Evolutionary conservation across 2,329 filamentous ascomycete species (phyloP), one percentile per base, ranked within the genome.

Genomic region (Cryphonectria carpinicola): DNA sequence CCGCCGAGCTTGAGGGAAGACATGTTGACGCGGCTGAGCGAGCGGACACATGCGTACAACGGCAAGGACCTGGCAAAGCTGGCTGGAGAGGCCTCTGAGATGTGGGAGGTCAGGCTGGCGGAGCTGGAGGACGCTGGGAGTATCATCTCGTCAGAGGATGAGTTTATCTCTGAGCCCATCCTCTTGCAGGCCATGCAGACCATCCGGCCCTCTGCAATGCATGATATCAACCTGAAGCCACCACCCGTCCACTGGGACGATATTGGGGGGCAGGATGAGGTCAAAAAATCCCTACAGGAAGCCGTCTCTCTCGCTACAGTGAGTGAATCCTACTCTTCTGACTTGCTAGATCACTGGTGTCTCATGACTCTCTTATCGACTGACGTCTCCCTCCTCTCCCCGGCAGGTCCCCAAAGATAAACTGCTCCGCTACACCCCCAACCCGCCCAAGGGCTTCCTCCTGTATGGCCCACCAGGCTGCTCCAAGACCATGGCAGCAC

Each of bases 381-480:
- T 74, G 8, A 65, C 63, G 6, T 1, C 8, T 32, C 3, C 11
- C 11, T 46, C 14, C 7, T 14, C 10, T 49, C 22, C 8, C 22
- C 41, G 1, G 14, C 13, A 65, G 63, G 63, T 66, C 4, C 78
- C 80, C 5, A 80, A 81, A 69, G 74, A 77, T 64, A 76, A 77
- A 41, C 73, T 78, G 64, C 72, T 76, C 37, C 76, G 78, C 67
- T 79, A 82, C 71, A 82, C 85, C 65, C 82, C 80, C 35, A 86
- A 86, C 43, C 89, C 91, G 0, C 91, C 91, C 69, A 97, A 95
- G 77, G 94, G 95, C 0, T 88, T 97, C 22, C 86, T 98, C 8
- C 87, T 98, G 3, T 98, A 97, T 79, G 95, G 95, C 0, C 95
- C 95, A 0, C 95, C 95, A 0, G 95, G 95, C 4, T 98, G 95